phyloP scores from a whole-genome alignment of 768 basidiomycete genomes.

The Ramaria sp. region DNA sequence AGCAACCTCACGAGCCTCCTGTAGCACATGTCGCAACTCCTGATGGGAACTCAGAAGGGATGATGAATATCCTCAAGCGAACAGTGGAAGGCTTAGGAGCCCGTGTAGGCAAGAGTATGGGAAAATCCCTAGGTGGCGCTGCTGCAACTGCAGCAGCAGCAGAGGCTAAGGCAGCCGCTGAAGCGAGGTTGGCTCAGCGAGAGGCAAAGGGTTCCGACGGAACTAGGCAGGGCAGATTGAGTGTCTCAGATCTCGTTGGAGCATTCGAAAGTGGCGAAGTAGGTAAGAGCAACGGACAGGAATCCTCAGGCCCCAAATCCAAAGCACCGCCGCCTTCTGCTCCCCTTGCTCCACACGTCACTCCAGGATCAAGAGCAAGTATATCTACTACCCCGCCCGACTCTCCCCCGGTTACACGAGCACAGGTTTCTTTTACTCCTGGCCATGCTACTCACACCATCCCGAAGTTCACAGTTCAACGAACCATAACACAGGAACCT shows the following conservation, averaged over 20 bases:
- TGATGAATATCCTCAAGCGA: constrained; percentile 58
- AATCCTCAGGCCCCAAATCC: not conserved
- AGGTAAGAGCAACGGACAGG: constrained; percentile 17
- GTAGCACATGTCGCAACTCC: constrained; percentile 11
- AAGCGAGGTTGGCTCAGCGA: constrained; percentile 58
- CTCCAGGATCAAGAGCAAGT: constrained; percentile 1
- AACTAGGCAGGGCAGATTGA: constrained; percentile 29
- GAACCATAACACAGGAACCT: constrained; percentile 14
- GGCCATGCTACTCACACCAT: constrained; percentile 42
- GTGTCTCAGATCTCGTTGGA: constrained; percentile 50
- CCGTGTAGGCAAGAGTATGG: constrained; percentile 42
- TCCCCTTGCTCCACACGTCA: constrained; percentile 23
- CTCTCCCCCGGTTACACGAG: constrained; percentile 32
- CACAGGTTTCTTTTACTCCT: constrained; percentile 25
- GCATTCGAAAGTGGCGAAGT: constrained; percentile 23
- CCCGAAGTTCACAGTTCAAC: constrained; percentile 15
- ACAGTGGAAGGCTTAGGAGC: constrained; percentile 59
- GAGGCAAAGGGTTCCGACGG: constrained; percentile 20
- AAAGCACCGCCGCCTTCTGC: constrained; percentile 13
- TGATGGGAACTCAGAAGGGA: constrained; percentile 29
- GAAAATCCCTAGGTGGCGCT: constrained; percentile 50
- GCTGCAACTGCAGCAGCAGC: constrained; percentile 50
- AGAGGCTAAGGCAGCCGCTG: constrained; percentile 55
- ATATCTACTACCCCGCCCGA: constrained; percentile 40
- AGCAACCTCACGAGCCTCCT: constrained; percentile 16